Evolutionary conservation across 2,329 filamentous ascomycete species (phyloP).

Genomic region (Fusarium verrucosum): DNA sequence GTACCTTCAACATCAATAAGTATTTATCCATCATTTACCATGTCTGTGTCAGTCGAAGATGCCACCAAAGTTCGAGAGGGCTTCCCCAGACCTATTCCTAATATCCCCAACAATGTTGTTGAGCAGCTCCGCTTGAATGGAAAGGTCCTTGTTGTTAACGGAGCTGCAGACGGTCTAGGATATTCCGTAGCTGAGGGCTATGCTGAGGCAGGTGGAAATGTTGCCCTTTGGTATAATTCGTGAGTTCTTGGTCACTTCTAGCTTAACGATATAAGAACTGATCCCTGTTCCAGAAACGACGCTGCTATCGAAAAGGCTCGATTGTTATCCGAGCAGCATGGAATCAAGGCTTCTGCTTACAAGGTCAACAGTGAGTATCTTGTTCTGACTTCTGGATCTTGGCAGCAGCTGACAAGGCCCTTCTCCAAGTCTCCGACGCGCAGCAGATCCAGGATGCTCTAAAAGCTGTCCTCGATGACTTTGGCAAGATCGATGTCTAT

Average conservation of each 20-base stretch:
- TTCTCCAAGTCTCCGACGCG: constrained; percentile 52
- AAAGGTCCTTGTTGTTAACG: constrained; percentile 55
- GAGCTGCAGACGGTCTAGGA: constrained; percentile 58
- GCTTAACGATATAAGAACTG: not conserved
- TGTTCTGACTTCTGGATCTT: not conserved
- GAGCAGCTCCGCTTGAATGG: constrained; percentile 56
- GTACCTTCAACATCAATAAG: too few species aligned
- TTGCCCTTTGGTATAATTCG: constrained; percentile 51
- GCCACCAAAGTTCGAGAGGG: constrained; percentile 33
- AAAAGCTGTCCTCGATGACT: constrained; percentile 34
- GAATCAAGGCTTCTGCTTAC: constrained; percentile 53
- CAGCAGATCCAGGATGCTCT: constrained; percentile 38
- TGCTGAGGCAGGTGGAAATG: constrained; percentile 55
- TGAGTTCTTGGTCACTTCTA: constrained; percentile 11
- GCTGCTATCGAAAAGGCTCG: constrained; percentile 51
- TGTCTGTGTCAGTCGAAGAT: constrained; percentile 45
- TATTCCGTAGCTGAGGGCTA: constrained; percentile 56
- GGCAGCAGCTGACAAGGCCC: not conserved
- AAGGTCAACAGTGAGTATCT: constrained; percentile 52
- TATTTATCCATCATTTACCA: constrained; percentile 4
- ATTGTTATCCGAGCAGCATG: constrained; percentile 46
- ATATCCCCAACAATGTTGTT: constrained; percentile 51
- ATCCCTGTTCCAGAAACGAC: constrained; percentile 38
- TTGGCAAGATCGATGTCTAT: constrained; percentile 42
- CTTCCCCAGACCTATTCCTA: constrained; percentile 42